A percentile compares a stretch with the other conserved stretches of the same genome.
Evolutionary conservation across 192 early-diverging fungal species (phyloP).

Genomic region (Gonapodya prolifera): DNA sequence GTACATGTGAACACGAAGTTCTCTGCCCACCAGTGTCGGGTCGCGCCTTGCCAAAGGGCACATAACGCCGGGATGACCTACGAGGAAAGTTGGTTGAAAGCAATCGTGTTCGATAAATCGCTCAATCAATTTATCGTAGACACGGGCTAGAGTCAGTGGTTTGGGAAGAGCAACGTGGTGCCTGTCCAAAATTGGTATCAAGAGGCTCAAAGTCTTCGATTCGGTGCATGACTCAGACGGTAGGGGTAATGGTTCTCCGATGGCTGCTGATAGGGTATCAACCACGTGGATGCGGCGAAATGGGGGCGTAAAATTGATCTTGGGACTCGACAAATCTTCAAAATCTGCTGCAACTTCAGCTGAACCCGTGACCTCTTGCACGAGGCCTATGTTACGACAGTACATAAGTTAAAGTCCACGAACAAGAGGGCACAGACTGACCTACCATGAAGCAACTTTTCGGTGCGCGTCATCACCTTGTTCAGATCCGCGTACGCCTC

Average conservation of each 20-base stretch:
- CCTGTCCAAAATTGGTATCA: conserved; percentile 19
- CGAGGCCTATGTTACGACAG: too few species aligned
- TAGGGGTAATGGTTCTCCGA: conserved; percentile 9
- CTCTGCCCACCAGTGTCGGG: conserved; percentile 13
- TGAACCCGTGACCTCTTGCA: too few species aligned
- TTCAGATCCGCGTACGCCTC: conserved; percentile 63
- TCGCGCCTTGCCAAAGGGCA: conserved; percentile 61
- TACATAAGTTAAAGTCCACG: too few species aligned
- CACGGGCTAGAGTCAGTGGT: conserved; percentile 50
- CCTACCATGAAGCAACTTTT: conserved; percentile 43
- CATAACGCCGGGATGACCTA: conserved; percentile 62
- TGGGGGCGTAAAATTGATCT: conserved; percentile 15
- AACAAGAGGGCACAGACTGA: too few species aligned
- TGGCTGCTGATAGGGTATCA: conserved; percentile 6
- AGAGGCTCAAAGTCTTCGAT: conserved; percentile 16
- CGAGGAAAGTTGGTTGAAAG: conserved; percentile 58
- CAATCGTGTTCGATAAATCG: conserved; percentile 63
- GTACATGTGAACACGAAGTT: neutral
- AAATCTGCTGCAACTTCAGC: conserved; percentile 29
- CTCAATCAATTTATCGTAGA: conserved; percentile 62
- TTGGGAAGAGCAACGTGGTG: conserved; percentile 21
- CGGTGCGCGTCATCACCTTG: conserved; percentile 51
- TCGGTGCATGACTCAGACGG: neutral
- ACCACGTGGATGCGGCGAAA: conserved; percentile 19
- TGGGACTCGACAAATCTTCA: conserved; percentile 20